phyloP scores from a whole-genome alignment of 2,329 filamentous ascomycete species.

The Hypoxylon sp. region DNA sequence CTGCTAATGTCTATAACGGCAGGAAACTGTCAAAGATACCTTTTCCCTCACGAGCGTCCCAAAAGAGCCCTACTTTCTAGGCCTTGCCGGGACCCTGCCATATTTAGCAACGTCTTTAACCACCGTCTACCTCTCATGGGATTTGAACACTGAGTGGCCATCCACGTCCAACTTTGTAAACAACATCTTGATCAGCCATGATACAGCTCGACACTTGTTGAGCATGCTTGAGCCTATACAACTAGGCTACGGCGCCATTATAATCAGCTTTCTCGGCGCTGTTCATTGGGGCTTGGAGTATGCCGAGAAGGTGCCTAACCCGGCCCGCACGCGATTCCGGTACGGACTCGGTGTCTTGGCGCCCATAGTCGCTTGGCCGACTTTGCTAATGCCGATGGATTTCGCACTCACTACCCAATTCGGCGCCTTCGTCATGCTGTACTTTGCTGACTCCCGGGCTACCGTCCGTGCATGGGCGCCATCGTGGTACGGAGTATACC shows the following conservation, averaged over 20 bases:
- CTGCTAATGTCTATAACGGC: slow-evolving; percentile 17
- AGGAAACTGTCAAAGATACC: slow-evolving; percentile 76
- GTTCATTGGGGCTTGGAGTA: slow-evolving; percentile 95
- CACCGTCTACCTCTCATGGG: slow-evolving; percentile 85
- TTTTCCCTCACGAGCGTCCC: slow-evolving; percentile 75
- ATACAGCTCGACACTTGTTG: slow-evolving; percentile 78
- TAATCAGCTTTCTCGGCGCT: slow-evolving; percentile 93
- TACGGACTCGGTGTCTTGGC: slow-evolving; percentile 87
- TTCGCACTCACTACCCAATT: slow-evolving; percentile 90
- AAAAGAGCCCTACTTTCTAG: slow-evolving; percentile 74
- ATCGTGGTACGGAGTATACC: slow-evolving; percentile 87
- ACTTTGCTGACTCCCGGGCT: slow-evolving; percentile 84
- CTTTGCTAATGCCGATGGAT: slow-evolving; percentile 84
- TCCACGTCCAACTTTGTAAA: slow-evolving; percentile 73
- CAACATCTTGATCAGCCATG: slow-evolving; percentile 73
- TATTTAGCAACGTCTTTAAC: slow-evolving; percentile 87
- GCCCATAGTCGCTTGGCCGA: slow-evolving; percentile 89
- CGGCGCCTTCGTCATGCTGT: slow-evolving; percentile 84
- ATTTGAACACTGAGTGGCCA: slow-evolving; percentile 77
- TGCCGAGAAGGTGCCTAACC: slow-evolving; percentile 73
- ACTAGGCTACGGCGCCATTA: slow-evolving; percentile 90
- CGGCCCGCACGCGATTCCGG: slow-evolving; percentile 76
- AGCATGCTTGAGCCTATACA: slow-evolving; percentile 86
- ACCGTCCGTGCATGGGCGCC: slow-evolving; percentile 82
- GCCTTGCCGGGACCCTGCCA: slow-evolving; percentile 83